These are phyloP conservation scores for Rhodotorula diobovata DNA, from an alignment of 768 basidiomycete species.

Conservation along the genomic window DNA sequence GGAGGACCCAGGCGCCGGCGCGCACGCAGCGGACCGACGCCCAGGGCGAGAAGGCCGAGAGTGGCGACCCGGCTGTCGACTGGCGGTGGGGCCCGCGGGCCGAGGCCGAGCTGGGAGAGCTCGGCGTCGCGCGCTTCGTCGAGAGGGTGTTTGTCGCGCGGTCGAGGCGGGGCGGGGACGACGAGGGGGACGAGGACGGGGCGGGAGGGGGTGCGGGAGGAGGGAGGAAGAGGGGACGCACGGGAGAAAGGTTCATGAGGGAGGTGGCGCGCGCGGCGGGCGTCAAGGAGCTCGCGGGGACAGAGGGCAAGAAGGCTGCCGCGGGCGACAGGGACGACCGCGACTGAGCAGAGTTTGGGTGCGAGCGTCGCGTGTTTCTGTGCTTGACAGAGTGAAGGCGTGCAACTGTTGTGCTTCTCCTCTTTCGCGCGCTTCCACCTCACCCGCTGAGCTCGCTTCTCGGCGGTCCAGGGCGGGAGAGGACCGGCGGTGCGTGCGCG, in stretches of 20 bases:
- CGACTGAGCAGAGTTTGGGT: not conserved
- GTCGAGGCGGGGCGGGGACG: not conserved
- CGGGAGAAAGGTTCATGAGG: conserved; percentile 19
- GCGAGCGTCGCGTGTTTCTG: not conserved
- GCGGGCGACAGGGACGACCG: not conserved
- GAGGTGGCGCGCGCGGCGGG: conserved; percentile 31
- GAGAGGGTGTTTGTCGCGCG: conserved; percentile 64
- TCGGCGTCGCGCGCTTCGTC: conserved; percentile 67
- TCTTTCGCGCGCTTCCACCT: no score
- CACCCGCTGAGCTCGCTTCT: no score
- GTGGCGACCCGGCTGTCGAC: conserved; percentile 55
- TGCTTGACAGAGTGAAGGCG: no score
- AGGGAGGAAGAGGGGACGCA: conserved; percentile 11
- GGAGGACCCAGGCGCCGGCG: not conserved
- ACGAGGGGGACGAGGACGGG: not conserved
- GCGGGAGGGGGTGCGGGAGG: not conserved
- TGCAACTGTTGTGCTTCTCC: no score
- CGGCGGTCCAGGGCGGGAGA: no score
- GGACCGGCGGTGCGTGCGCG: no score
- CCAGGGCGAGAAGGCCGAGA: conserved; percentile 42
- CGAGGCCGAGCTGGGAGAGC: conserved; percentile 75
- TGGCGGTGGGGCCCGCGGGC: conserved; percentile 85
- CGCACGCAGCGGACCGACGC: conserved; percentile 12
- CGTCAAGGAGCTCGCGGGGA: conserved; percentile 12
- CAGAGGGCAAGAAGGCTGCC: not conserved